A percentile compares a stretch with the other conserved stretches of the same genome.
Evolutionary conservation across 495 filamentous ascomycete species (phyloP).

Genomic region (Lasiosphaeriaceae sp.): DNA sequence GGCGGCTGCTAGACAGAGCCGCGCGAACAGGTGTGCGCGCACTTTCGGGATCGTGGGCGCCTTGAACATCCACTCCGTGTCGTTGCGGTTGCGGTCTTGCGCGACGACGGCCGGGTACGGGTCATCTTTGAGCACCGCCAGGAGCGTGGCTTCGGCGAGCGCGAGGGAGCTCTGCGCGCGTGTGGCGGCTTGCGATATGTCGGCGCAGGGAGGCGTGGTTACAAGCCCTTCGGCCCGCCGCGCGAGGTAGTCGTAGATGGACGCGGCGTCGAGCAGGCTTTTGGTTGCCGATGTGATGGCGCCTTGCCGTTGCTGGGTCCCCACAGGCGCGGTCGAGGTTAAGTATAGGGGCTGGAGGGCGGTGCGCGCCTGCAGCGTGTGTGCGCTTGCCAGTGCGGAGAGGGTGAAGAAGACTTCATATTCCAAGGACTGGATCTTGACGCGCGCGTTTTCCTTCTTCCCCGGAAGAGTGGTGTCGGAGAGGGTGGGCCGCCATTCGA

Average conservation of each 20-base stretch:
- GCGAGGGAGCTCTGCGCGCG: conserved; percentile 69
- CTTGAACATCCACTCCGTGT: conserved; percentile 90
- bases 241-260: conserved; percentile 69
- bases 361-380: conserved; percentile 64
- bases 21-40: conserved; percentile 77
- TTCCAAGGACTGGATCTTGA: conserved; percentile 69
- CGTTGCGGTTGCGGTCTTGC: conserved; percentile 70
- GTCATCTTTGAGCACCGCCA: conserved; percentile 89
- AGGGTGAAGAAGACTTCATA: conserved; percentile 79
- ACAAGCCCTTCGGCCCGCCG: conserved; percentile 35
- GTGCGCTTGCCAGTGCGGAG: conserved; percentile 67
- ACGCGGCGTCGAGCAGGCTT: conserved; percentile 70
- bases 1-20: conserved; percentile 75
- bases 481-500: conserved; percentile 83
- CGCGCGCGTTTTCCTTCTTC: conserved; percentile 52
- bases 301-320: conserved; percentile 58
- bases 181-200: conserved; percentile 64
- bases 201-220: conserved; percentile 41
- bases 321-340: conserved; percentile 55
- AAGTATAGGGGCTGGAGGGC: conserved; percentile 50
- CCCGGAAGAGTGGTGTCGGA: conserved; percentile 44
- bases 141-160: conserved; percentile 80
- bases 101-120: conserved; percentile 78
- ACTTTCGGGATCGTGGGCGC: conserved; percentile 83
- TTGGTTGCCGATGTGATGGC: conserved; percentile 74